Conservation (phyloP, 108 stramenopile genomes). For the Fragilariopsis cylindrus region DNA sequence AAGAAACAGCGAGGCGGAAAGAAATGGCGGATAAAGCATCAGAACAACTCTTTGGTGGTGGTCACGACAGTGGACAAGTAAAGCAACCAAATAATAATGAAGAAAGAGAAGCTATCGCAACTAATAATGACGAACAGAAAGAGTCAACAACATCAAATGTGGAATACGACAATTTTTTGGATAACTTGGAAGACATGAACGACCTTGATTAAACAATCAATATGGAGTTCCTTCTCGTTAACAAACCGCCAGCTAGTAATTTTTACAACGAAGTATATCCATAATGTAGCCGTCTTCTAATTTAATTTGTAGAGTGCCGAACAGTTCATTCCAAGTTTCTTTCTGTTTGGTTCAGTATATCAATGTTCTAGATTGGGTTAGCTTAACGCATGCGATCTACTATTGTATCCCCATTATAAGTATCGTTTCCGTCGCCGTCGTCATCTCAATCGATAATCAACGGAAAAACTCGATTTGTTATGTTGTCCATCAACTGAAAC, state of each 20-base stretch:
- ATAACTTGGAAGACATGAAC: conserved; percentile 27
- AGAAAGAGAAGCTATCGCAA: not conserved
- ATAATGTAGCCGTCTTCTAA: no score
- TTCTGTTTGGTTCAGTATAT: no score
- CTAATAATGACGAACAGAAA: not conserved
- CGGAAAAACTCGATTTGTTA: conserved; percentile 45
- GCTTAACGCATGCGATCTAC: no score
- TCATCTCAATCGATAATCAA: conserved; percentile 71
- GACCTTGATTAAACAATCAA: conserved; percentile 24
- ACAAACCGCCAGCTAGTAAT: no score
- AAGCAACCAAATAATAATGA: not conserved
- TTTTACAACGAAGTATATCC: no score
- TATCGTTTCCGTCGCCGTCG: not conserved
- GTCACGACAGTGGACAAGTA: not conserved
- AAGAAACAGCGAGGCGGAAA: conserved; percentile 27
- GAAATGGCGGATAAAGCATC: conserved; percentile 36
- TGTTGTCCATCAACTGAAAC: conserved; percentile 57
- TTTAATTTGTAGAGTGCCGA: no score
- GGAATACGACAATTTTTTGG: conserved; percentile 1
- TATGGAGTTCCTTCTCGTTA: no score
- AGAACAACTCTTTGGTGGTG: conserved; percentile 23
- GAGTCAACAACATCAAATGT: not conserved
- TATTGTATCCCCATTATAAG: no score
- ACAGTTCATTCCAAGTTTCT: no score
- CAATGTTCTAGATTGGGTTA: no score